Conservation (phyloP, 129 eudicot genomes). For the Oenanthe sinensis region DNA sequence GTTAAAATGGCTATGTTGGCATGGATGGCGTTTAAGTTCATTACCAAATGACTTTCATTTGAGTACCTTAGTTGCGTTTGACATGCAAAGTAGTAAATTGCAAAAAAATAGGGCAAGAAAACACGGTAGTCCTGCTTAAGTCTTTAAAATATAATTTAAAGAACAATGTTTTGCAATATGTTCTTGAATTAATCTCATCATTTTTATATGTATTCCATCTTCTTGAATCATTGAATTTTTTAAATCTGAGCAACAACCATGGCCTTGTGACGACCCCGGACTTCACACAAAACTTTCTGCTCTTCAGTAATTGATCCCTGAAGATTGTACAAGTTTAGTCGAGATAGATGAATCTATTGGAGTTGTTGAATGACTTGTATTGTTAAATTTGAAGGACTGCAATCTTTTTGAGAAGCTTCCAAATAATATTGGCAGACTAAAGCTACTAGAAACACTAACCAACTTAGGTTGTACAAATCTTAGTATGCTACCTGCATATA, state of each 20-base stretch:
- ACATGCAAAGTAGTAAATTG: slow-evolving; percentile 6
- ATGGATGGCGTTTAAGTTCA: slow-evolving; percentile 14
- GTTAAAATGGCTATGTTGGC: slow-evolving; percentile 38
- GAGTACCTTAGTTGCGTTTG: background rate
- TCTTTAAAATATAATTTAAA: too few species aligned
- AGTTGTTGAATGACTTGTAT: background rate
- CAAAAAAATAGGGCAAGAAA: background rate
- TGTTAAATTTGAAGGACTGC: slow-evolving; percentile 8
- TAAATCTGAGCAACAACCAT: slow-evolving; percentile 14
- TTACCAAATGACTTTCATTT: background rate
- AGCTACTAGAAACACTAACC: too few species aligned
- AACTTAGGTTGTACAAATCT: slow-evolving; percentile 14
- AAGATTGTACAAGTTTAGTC: background rate
- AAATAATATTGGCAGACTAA: too few species aligned
- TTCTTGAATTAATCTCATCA: too few species aligned
- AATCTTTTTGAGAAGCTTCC: slow-evolving; percentile 7
- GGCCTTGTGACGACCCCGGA: background rate
- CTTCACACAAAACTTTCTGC: background rate
- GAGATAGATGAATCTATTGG: slow-evolving; percentile 13
- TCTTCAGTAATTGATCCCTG: background rate
- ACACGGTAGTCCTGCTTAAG: background rate
- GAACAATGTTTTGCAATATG: background rate
- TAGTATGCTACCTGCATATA: too few species aligned
- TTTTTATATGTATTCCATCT: background rate
- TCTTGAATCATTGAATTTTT: slow-evolving; percentile 7